These are phyloP conservation scores for Pharnaceum exiguum DNA, from an alignment of 148 eudicot species.

Conservation along the genomic window DNA sequence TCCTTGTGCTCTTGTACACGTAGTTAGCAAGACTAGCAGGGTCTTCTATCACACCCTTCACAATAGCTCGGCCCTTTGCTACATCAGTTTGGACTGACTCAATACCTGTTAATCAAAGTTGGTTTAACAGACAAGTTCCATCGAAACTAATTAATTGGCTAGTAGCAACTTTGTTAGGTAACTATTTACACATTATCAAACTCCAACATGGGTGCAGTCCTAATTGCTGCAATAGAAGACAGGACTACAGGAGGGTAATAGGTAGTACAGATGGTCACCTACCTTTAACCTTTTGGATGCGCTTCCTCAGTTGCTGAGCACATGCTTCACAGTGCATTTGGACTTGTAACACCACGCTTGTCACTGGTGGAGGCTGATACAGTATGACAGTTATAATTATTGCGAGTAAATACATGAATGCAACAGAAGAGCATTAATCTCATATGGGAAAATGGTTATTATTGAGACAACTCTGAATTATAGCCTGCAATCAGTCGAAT, in stretches of 20 bases:
- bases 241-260: too few relatives aligned
- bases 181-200: too few relatives aligned
- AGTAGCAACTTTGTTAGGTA: too few relatives aligned
- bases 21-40: conserved; percentile 38
- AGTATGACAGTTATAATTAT: background rate
- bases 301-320: conserved; percentile 50
- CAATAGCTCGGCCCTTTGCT: conserved; percentile 41
- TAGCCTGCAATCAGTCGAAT: too few relatives aligned
- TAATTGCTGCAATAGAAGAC: background rate
- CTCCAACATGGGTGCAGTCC: background rate
- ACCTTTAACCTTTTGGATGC: conserved; percentile 54
- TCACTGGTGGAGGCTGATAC: conserved; percentile 48
- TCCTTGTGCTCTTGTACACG: conserved; percentile 47
- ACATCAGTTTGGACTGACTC: conserved; percentile 60
- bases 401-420: background rate
- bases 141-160: too few relatives aligned
- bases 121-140: too few relatives aligned
- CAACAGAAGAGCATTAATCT: background rate
- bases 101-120: conserved; percentile 52
- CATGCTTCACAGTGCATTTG: conserved; percentile 73
- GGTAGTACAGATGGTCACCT: too few relatives aligned
- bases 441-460: too few relatives aligned
- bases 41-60: conserved; percentile 43
- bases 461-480: too few relatives aligned
- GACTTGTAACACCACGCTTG: conserved; percentile 42